A percentile compares a stretch with the other conserved stretches of the same genome.
phyloP scores from a whole-genome alignment of 2,329 filamentous ascomycete genomes.

The Alternaria novae-zelandiae region DNA sequence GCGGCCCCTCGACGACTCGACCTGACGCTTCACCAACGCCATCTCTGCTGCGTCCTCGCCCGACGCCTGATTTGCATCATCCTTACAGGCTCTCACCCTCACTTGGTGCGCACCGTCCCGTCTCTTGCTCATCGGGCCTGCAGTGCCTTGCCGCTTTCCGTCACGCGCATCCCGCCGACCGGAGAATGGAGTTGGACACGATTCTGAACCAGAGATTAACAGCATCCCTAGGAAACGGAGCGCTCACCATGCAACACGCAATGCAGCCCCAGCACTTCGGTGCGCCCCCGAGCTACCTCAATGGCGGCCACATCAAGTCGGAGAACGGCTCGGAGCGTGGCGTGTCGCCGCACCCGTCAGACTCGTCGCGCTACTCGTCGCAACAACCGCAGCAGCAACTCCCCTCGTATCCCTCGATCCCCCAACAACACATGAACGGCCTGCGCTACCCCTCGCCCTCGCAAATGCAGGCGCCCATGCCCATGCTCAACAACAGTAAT shows the following conservation, averaged over 20 bases:
- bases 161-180: slow-evolving; percentile 29
- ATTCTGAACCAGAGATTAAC: slow-evolving; percentile 53
- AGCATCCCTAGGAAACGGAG: slow-evolving; percentile 45
- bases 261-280: slow-evolving; percentile 55
- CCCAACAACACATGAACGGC: slow-evolving; percentile 57
- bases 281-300: slow-evolving; percentile 56
- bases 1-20: slow-evolving; percentile 43
- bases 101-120: slow-evolving; percentile 44
- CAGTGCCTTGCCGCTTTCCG: slow-evolving; percentile 20
- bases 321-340: slow-evolving; percentile 66
- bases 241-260: slow-evolving; percentile 49
- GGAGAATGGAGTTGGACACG: slow-evolving; percentile 49
- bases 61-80: slow-evolving; percentile 18
- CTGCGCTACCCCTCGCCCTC: slow-evolving; percentile 62
- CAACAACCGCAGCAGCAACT: slow-evolving; percentile 61
- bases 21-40: slow-evolving; percentile 23
- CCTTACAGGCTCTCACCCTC: slow-evolving; percentile 17
- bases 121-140: slow-evolving; percentile 26
- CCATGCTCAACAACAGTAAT: slow-evolving; percentile 62
- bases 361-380: slow-evolving; percentile 64
- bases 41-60: slow-evolving; percentile 30
- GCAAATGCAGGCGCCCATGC: slow-evolving; percentile 59
- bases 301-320: slow-evolving; percentile 60
- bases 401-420: slow-evolving; percentile 56
- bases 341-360: slow-evolving; percentile 61